Conservation (phyloP, 148 eudicot genomes). For the Amaranthus palmeri region DNA sequence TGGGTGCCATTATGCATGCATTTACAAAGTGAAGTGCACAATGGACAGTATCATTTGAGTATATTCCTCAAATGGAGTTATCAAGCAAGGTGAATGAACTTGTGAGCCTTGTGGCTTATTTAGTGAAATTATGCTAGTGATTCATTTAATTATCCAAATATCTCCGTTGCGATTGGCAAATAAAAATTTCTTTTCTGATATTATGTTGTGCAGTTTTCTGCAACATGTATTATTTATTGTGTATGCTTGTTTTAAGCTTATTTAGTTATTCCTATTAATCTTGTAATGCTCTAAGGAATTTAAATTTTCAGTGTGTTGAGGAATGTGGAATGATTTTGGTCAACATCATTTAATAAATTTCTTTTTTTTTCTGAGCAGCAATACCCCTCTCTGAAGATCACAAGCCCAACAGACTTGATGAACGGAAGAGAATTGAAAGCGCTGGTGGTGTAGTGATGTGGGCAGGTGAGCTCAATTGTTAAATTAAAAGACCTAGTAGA, state of each 20-base stretch:
- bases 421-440: slow-evolving; percentile 88
- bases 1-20: too few species aligned
- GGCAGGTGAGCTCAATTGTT: slow-evolving; percentile 61
- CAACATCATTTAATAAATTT: neutral
- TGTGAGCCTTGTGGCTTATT: neutral
- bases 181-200: neutral
- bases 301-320: neutral
- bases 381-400: slow-evolving; percentile 97
- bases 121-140: neutral
- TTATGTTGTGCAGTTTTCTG: neutral
- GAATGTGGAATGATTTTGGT: neutral
- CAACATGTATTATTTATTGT: neutral
- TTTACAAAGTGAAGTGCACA: neutral
- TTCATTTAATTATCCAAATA: neutral
- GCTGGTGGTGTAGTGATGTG: slow-evolving; percentile 99
- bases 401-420: slow-evolving; percentile 92
- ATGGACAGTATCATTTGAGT: neutral
- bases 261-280: neutral
- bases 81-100: neutral
- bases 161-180: neutral
- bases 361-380: slow-evolving; percentile 45
- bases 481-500: neutral
- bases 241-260: neutral
- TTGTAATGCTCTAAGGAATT: slow-evolving; percentile 1
- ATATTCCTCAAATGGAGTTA: neutral